These are phyloP conservation scores for Saccharomyces cerevisiae DNA, from an alignment of 805 yeast genomes.

Conservation along the genomic window DNA sequence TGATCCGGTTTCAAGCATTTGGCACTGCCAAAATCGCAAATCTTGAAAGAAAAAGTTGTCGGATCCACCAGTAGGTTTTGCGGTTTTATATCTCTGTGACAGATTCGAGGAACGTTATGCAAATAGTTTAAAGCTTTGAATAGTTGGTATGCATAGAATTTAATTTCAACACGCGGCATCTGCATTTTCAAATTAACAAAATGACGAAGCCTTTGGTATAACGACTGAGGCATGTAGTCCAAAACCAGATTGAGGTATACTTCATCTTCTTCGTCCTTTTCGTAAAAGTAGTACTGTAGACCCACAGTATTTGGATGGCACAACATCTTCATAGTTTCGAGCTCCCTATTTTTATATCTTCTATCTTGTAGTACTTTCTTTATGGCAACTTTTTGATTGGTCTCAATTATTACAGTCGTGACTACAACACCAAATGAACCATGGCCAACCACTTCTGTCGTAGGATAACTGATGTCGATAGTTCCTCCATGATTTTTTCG, in stretches of 20 bases:
- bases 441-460: slow-evolving; percentile 82
- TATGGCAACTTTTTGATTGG: slow-evolving; percentile 75
- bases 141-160: slow-evolving; percentile 69
- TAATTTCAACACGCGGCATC: slow-evolving; percentile 83
- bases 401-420: slow-evolving; percentile 64
- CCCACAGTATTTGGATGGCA: slow-evolving; percentile 81
- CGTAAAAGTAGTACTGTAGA: slow-evolving; percentile 76
- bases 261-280: slow-evolving; percentile 41
- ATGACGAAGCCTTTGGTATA: slow-evolving; percentile 79
- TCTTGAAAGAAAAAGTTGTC: slow-evolving; percentile 67
- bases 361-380: slow-evolving; percentile 89
- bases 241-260: slow-evolving; percentile 77
- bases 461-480: slow-evolving; percentile 44
- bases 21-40: slow-evolving; percentile 94
- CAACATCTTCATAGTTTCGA: slow-evolving; percentile 84
- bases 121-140: slow-evolving; percentile 68
- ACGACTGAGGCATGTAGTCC: slow-evolving; percentile 87
- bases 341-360: slow-evolving; percentile 83
- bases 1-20: slow-evolving; percentile 78
- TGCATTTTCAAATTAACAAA: slow-evolving; percentile 58
- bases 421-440: slow-evolving; percentile 95
- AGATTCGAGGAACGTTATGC: slow-evolving; percentile 59
- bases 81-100: slow-evolving; percentile 92
- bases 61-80: slow-evolving; percentile 81
- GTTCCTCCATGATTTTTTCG: not conserved